Conservation (phyloP, 139 green algal genomes). For the Picochlorum sp. region DNA sequence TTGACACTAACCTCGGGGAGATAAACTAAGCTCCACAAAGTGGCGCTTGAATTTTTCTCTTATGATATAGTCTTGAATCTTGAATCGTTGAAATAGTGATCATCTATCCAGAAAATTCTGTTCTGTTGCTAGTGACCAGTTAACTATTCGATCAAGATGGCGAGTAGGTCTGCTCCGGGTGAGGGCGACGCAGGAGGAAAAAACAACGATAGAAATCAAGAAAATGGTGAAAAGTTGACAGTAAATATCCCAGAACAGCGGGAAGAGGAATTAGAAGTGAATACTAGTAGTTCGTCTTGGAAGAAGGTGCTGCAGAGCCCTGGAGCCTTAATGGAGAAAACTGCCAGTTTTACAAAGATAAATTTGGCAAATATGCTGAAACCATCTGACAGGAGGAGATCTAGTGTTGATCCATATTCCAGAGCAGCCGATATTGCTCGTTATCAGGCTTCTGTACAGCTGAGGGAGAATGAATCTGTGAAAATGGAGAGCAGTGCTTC, state of each 20-base stretch:
- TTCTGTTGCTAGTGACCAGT: too few relatives aligned
- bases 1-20: too few relatives aligned
- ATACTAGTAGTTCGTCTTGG: neutral
- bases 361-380: neutral
- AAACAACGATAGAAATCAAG: too few relatives aligned
- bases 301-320: neutral
- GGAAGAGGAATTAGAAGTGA: neutral
- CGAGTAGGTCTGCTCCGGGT: too few relatives aligned
- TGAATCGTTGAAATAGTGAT: too few relatives aligned
- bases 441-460: neutral
- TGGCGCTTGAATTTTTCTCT: too few relatives aligned
- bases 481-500: neutral
- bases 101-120: too few relatives aligned
- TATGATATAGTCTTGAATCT: too few relatives aligned
- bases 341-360: neutral
- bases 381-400: neutral
- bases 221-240: too few relatives aligned
- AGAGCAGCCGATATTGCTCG: constrained; percentile 7
- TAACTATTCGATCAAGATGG: too few relatives aligned
- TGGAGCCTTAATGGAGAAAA: neutral
- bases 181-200: too few relatives aligned
- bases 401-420: constrained; percentile 11
- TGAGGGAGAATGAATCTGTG: neutral
- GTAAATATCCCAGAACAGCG: neutral
- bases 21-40: too few relatives aligned